Evolutionary conservation across 2,329 filamentous ascomycete species (phyloP), one percentile per base, ranked within the genome.

Genomic region (Ploettnerulaceae sp.): DNA sequence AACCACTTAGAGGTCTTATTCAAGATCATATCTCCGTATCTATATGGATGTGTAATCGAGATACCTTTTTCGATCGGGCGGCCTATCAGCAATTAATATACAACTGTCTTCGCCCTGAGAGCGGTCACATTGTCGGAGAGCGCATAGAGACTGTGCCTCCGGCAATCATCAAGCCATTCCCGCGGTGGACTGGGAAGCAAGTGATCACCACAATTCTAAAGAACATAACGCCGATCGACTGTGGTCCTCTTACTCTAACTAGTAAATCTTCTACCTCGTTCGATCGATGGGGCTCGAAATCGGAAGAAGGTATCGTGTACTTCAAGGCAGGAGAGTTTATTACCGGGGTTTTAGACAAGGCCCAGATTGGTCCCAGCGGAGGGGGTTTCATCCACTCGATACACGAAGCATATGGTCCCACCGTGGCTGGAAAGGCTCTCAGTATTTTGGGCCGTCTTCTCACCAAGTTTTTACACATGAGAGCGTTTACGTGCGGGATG

Each of bases 21-120:
- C 94, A 98, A 68, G 93, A 98, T 74, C 93, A 98, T 67, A 86
- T 98, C 50, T 96, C 91, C 2, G 91, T 98, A 64, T 89, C 88
- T 34, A 88, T 95, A 3, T 84, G 85, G 67, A 78, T 98, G 47
- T 95, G 90, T 47, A 95, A 83, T 66, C 83, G 88, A 60, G 93
- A 98, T 66, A 88, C 86, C 3, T 91, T 96, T 64, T 95, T 97
- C 62, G 84, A 83, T 52, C 78, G 85, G 47, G 85, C 86, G 26
- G 83, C 94, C 50, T 98, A 97, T 64, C 87, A 96, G 54, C 86
- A 97, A 64, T 73, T 98, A n/a, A 74, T 98, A 5, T 98, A 98
- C 66, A 85, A 80, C 50, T 91, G 88, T 48, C 69, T 98, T 40
- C 79, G 93, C 46, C 93, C 93, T 0, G 93, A 98, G 65, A 89